Conservation (phyloP, 257 asterid genomes). For the Orobanche coerulescens region DNA sequence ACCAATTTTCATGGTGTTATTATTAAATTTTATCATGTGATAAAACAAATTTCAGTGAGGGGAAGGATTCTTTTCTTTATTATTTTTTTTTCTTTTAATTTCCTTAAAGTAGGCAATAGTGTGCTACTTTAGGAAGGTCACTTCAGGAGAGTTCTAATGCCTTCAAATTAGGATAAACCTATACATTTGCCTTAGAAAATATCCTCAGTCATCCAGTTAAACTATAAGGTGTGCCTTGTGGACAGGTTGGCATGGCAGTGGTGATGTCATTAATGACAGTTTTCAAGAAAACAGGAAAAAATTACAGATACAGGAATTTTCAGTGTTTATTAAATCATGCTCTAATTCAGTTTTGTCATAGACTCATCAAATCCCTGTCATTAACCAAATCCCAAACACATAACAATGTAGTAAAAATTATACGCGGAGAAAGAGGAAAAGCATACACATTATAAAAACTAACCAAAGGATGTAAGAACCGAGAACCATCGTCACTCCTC, state of each 20-base stretch:
- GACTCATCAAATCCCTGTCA: not conserved
- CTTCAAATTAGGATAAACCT: not conserved
- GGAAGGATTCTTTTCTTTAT: not conserved
- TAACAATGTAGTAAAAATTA: not conserved
- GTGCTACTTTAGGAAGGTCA: no score
- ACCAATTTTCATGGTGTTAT: no score
- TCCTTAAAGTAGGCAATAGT: no score
- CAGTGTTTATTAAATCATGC: not conserved
- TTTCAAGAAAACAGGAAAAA: not conserved
- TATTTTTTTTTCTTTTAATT: no score
- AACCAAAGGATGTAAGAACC: constrained; percentile 70
- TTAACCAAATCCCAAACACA: not conserved
- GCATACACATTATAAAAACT: constrained; percentile 20
- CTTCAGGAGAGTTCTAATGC: not conserved
- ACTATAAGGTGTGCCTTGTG: not conserved
- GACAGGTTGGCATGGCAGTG: not conserved
- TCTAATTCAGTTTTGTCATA: not conserved
- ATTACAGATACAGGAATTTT: not conserved
- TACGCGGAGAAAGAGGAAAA: not conserved
- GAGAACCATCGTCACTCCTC: constrained; percentile 65
- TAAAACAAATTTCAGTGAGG: not conserved
- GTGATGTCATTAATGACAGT: not conserved
- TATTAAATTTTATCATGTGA: no score
- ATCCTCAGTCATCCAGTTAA: not conserved
- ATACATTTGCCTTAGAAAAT: not conserved